These are phyloP conservation scores for Nicotiana attenuata DNA, from an alignment of 257 asterid genomes.

Conservation along the genomic window DNA sequence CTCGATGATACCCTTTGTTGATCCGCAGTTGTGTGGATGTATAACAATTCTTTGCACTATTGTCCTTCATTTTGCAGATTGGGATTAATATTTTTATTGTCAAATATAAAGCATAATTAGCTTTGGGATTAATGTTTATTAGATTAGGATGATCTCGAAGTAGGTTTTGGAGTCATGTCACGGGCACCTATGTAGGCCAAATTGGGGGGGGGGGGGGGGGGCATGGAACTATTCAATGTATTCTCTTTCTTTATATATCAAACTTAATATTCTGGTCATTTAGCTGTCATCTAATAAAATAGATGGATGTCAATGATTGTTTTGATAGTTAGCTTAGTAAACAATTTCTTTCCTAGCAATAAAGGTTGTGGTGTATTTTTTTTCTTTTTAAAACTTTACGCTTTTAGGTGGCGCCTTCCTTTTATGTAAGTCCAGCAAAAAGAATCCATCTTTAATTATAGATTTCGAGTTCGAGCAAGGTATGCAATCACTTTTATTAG, in stretches of 20 bases:
- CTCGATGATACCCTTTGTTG: background rate
- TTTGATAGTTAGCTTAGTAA: background rate
- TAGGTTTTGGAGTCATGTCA: slow-evolving; percentile 1
- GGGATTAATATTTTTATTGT: background rate
- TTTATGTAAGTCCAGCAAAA: too few species aligned
- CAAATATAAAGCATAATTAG: background rate
- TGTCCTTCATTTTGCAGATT: background rate
- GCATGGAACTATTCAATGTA: slow-evolving; percentile 7
- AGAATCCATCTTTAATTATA: too few species aligned
- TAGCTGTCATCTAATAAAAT: slow-evolving; percentile 4
- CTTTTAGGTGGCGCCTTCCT: too few species aligned
- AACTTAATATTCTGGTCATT: background rate
- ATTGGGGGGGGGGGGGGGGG: background rate
- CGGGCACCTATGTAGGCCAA: slow-evolving; percentile 7
- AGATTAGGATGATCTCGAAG: background rate
- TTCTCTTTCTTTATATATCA: background rate
- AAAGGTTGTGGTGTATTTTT: too few species aligned
- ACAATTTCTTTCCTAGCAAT: too few species aligned
- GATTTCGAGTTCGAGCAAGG: too few species aligned
- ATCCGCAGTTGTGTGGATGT: background rate
- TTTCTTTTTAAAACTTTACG: too few species aligned
- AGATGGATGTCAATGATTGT: background rate
- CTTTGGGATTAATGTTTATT: background rate
- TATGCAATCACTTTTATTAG: too few species aligned
- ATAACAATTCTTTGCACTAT: background rate